phyloP scores from a whole-genome alignment of 2,329 filamentous ascomycete species.

The Aspergillus aculeatinus region DNA sequence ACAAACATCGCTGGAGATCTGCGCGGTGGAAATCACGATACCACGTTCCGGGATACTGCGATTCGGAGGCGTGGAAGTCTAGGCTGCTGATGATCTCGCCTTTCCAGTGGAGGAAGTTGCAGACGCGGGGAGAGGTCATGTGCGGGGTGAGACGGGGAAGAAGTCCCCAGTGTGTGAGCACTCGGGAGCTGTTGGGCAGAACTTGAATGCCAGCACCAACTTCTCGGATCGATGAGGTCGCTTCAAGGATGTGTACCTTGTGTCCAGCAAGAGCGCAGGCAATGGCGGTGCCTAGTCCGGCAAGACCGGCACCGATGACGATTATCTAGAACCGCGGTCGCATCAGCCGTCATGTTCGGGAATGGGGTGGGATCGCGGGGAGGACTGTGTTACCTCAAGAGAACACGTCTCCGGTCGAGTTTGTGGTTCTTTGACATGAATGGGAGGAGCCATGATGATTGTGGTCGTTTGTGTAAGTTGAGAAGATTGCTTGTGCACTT shows the following conservation, averaged over 20 bases:
- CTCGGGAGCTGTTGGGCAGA: conserved; percentile 31
- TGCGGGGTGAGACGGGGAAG: conserved; percentile 40
- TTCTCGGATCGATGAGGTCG: conserved; percentile 26
- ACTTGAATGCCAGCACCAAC: conserved; percentile 32
- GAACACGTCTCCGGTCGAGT: conserved; percentile 48
- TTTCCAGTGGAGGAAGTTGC: conserved; percentile 56
- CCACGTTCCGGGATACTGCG: conserved; percentile 36
- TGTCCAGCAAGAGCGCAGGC: conserved; percentile 27
- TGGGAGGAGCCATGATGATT: conserved; percentile 42
- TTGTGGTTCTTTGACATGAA: conserved; percentile 44
- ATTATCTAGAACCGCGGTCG: conserved; percentile 20
- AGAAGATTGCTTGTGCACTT: neutral
- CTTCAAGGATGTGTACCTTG: conserved; percentile 26
- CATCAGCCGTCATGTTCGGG: neutral
- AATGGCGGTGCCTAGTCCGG: conserved; percentile 29
- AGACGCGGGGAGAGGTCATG: conserved; percentile 45
- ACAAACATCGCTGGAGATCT: conserved; percentile 50
- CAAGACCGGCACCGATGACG: conserved; percentile 35
- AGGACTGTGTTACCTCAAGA: conserved; percentile 38
- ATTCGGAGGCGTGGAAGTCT: conserved; percentile 47
- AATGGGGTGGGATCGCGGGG: neutral
- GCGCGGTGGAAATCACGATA: conserved; percentile 59
- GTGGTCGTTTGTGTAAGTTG: neutral
- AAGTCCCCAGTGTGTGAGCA: conserved; percentile 42
- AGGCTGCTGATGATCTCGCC: conserved; percentile 50